Conservation (phyloP, 2,329 filamentous ascomycete genomes). For the Xylariales sp. region DNA sequence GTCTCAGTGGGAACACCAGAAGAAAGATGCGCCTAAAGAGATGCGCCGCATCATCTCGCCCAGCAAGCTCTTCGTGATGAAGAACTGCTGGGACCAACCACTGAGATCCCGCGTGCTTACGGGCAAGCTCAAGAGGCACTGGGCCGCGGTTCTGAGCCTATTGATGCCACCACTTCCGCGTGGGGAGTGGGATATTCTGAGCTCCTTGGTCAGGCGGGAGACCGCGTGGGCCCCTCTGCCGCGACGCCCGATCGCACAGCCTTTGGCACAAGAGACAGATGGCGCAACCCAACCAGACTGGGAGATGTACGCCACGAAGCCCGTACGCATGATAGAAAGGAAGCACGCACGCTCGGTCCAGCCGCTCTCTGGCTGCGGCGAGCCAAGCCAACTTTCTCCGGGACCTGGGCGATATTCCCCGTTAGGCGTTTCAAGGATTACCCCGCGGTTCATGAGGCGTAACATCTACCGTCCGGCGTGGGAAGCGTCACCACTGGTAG, state of each 20-base stretch:
- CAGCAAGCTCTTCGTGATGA: slow-evolving; percentile 28
- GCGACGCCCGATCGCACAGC: slow-evolving; percentile 26
- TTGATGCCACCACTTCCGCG: slow-evolving; percentile 50
- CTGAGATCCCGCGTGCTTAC: slow-evolving; percentile 31
- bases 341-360: slow-evolving; percentile 27
- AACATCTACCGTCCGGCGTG: slow-evolving; percentile 33
- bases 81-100: slow-evolving; percentile 47
- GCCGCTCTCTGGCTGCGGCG: slow-evolving; percentile 30
- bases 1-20: slow-evolving; percentile 35
- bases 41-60: slow-evolving; percentile 29
- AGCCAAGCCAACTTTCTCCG: too few relatives aligned
- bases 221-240: slow-evolving; percentile 32
- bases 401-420: too few relatives aligned
- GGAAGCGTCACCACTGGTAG: slow-evolving; percentile 21
- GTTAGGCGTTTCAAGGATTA: slow-evolving; percentile 28
- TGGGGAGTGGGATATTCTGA: slow-evolving; percentile 53
- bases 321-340: slow-evolving; percentile 34
- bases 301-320: slow-evolving; percentile 33
- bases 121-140: slow-evolving; percentile 44
- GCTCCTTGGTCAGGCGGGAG: slow-evolving; percentile 33
- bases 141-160: slow-evolving; percentile 38
- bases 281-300: slow-evolving; percentile 27
- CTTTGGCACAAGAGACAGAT: background rate
- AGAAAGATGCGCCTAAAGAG: slow-evolving; percentile 17
- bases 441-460: slow-evolving; percentile 39